phyloP scores from a whole-genome alignment of 2,329 filamentous ascomycete species.

The Hypoxylon sp. region DNA sequence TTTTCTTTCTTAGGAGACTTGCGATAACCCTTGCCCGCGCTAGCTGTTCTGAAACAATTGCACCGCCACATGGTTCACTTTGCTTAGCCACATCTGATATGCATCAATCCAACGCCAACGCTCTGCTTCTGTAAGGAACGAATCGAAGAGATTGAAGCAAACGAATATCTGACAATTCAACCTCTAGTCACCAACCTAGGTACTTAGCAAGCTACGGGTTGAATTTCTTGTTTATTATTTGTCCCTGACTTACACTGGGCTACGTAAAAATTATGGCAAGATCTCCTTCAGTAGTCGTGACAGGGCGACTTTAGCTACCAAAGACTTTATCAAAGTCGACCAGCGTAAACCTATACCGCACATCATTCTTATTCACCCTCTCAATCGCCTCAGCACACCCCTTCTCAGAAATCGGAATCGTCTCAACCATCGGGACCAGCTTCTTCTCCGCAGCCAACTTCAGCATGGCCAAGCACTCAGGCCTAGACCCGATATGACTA shows the following conservation, averaged over 20 bases:
- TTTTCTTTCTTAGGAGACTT: constrained; percentile 15
- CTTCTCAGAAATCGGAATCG: constrained; percentile 74
- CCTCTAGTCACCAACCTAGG: not conserved
- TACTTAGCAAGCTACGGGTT: too few species aligned
- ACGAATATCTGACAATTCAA: not conserved
- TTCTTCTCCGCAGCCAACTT: constrained; percentile 70
- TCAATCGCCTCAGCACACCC: constrained; percentile 78
- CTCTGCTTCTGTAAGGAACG: not conserved
- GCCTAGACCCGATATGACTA: constrained; percentile 72
- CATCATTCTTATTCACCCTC: constrained; percentile 77
- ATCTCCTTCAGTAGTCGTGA: not conserved
- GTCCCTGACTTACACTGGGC: too few species aligned
- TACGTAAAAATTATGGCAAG: too few species aligned
- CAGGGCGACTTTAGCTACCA: constrained; percentile 50
- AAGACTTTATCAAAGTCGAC: constrained; percentile 77
- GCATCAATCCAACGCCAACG: not conserved
- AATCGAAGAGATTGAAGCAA: not conserved
- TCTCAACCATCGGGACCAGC: constrained; percentile 63
- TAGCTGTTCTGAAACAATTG: constrained; percentile 4
- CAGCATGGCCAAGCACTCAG: constrained; percentile 71
- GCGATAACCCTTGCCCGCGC: constrained; percentile 9
- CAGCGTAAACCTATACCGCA: constrained; percentile 79
- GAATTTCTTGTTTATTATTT: not conserved
- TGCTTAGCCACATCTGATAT: constrained; percentile 23
- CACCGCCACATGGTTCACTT: constrained; percentile 8